A percentile compares a stretch with the other conserved stretches of the same genome.
phyloP scores from a whole-genome alignment of 768 basidiomycete genomes.

The Dacryopinax spathularia region DNA sequence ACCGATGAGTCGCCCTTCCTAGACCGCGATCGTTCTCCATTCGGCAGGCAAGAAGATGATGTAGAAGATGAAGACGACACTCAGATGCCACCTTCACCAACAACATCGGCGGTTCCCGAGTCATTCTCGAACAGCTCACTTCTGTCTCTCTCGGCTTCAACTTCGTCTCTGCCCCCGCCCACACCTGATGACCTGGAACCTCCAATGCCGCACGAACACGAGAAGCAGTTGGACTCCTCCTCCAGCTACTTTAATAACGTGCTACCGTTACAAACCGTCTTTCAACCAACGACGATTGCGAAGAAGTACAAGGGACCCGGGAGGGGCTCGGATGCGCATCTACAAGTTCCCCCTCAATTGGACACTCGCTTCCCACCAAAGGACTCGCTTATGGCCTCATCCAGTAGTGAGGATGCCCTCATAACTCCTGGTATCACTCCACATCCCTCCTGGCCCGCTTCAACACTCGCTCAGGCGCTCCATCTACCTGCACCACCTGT shows the following conservation, averaged over 20 bases:
- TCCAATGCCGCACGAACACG: not conserved
- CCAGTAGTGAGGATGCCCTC: not conserved
- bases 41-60: not conserved
- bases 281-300: not conserved
- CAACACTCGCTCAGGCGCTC: not conserved
- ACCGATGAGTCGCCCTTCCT: not conserved
- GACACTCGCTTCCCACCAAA: not conserved
- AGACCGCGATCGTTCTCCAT: not conserved
- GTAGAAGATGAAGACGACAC: constrained; percentile 10
- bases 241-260: not conserved
- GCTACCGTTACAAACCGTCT: not conserved
- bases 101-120: not conserved
- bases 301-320: constrained; percentile 2
- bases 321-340: not conserved
- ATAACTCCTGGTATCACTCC: not conserved
- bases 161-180: not conserved
- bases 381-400: not conserved
- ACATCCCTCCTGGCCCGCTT: not conserved
- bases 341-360: not conserved
- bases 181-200: not conserved
- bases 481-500: not conserved
- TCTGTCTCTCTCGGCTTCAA: not conserved
- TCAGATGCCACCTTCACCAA: constrained; percentile 15
- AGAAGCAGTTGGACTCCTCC: not conserved
- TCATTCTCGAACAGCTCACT: not conserved